Conservation (phyloP, 441 rosid genomes). For the Theobroma grandiflorum region DNA sequence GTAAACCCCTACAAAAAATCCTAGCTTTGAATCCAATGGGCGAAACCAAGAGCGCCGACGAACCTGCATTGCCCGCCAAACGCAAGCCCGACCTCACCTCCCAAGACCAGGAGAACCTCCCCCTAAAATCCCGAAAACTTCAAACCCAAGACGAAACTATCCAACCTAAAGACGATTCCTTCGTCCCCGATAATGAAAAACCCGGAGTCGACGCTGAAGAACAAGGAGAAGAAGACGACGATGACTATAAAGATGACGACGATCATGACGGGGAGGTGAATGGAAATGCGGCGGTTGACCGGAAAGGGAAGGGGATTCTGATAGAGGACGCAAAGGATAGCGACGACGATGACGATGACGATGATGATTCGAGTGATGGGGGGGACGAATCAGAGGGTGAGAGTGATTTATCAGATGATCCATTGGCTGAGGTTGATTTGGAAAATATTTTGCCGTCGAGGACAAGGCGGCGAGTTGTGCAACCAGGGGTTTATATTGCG, state of each 20-base stretch:
- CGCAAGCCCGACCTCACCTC: constrained; percentile 63
- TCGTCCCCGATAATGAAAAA: constrained; percentile 12
- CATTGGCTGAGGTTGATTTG: constrained; percentile 94
- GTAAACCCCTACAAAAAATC: constrained; percentile 16
- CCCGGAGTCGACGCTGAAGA: constrained; percentile 29
- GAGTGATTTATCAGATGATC: constrained; percentile 86
- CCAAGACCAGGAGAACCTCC: constrained; percentile 39
- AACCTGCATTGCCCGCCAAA: constrained; percentile 63
- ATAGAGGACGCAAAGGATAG: constrained; percentile 59
- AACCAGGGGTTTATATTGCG: constrained; percentile 64
- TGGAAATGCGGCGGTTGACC: constrained; percentile 46
- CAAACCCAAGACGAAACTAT: constrained; percentile 30
- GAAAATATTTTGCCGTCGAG: constrained; percentile 86
- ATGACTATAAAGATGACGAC: constrained; percentile 25
- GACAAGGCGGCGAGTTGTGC: constrained; percentile 61
- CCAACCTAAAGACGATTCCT: constrained; percentile 31
- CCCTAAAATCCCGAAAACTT: constrained; percentile 57
- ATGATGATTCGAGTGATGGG: constrained; percentile 47
- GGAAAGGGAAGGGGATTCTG: constrained; percentile 80
- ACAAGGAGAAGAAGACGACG: constrained; percentile 42
- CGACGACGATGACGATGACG: constrained; percentile 47
- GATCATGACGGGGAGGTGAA: constrained; percentile 37
- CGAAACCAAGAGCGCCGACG: constrained; percentile 54
- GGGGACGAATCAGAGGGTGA: constrained; percentile 50
- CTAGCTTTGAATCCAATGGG: constrained; percentile 43